Evolutionary conservation across 2,329 filamentous ascomycete genomes (phyloP), one percentile per base, ranked within the genome.

Genomic region (Phialophora verrucosa): DNA sequence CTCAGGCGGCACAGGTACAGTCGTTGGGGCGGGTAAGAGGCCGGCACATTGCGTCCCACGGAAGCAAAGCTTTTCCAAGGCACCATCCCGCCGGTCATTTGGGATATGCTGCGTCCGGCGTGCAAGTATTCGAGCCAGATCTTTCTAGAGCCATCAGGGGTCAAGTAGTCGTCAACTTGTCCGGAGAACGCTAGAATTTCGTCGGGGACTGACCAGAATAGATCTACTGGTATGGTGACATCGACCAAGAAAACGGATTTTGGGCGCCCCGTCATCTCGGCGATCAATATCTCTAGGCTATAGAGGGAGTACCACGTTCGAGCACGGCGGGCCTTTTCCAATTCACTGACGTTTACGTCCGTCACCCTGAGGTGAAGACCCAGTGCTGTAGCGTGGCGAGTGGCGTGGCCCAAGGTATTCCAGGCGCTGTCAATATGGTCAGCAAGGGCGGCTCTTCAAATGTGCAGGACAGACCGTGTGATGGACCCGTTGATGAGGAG

Each of bases 301-400:
- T 70, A 70, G 12, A 75, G 51, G 20, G 73, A 69, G 55, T 70
- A 72, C 74, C 74, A 75, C 14, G 70, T 65, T 5, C 70, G 66
- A 12, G 66, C 64, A 35, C 73, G 70, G 12, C 60, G 65, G 31
- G 58, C 66, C 31, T 70, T 57, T 50, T n/a, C 31, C 10, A 66
- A 59, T 10, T 63, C 47, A n/a, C 74, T 50, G 11, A 11, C 27
- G 7, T 50, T 67, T n/a, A 66, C 65, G 3, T 69, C 68, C 6
- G 69, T 63, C 49, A 51, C 49, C 17, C 23, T 62, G n/a, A 76
- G 64, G 55, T 75, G 69, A 44, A 76, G 63, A 10, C 73, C 74
- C 7, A 75, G 62, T 2, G 73, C 67, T 20, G 70, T 72, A 3
- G 74, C 73, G 57, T 71, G 70, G 11, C 74, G 70, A 25, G 72